phyloP scores from a whole-genome alignment of 768 basidiomycete genomes.

The Cubamyces lactineus region DNA sequence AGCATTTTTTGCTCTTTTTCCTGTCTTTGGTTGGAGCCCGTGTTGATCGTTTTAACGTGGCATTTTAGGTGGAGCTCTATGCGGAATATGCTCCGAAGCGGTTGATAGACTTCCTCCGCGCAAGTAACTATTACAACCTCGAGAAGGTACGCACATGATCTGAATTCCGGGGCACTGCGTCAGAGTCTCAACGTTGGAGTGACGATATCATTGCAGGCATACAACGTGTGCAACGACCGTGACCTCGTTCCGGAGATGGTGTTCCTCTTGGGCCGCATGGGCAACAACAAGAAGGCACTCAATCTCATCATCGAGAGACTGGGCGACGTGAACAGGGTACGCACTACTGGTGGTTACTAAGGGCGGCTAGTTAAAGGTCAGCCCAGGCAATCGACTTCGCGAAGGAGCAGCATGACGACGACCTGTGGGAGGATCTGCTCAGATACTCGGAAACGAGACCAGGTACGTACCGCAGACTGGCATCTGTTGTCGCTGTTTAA shows the following conservation, averaged over 20 bases:
- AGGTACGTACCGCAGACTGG: slow-evolving; percentile 41
- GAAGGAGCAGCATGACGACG: slow-evolving; percentile 94
- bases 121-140: slow-evolving; percentile 89
- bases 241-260: slow-evolving; percentile 97
- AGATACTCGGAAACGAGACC: slow-evolving; percentile 94
- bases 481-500: not conserved
- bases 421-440: slow-evolving; percentile 96
- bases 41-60: not conserved
- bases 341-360: slow-evolving; percentile 26
- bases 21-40: no score
- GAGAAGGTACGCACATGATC: slow-evolving; percentile 58
- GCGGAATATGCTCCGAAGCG: slow-evolving; percentile 81
- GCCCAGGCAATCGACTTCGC: slow-evolving; percentile 94
- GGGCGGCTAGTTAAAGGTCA: not conserved
- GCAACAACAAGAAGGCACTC: slow-evolving; percentile 93
- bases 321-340: slow-evolving; percentile 86
- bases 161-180: no score
- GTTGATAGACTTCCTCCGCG: slow-evolving; percentile 89
- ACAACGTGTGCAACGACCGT: slow-evolving; percentile 78
- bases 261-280: slow-evolving; percentile 95
- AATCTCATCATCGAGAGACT: slow-evolving; percentile 94
- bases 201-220: slow-evolving; percentile 57
- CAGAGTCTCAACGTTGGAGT: no score
- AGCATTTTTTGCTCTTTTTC: slow-evolving; percentile 11
- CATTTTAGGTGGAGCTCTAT: slow-evolving; percentile 76